Evolutionary conservation across 306 rosid genomes (phyloP).

Genomic region (Cyclanthera cordifolia): DNA sequence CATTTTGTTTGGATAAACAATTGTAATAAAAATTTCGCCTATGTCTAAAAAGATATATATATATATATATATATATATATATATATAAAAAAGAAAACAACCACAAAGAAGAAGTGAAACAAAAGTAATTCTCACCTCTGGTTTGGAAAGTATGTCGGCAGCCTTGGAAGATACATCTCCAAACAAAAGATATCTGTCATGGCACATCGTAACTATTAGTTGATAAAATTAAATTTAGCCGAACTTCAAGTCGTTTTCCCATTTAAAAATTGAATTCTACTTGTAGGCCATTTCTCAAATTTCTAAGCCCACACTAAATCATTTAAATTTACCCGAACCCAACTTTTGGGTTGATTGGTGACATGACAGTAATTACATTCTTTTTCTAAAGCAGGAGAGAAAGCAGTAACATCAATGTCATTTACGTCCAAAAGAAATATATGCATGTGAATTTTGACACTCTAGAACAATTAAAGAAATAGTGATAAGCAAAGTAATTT

Average conservation of each 20-base stretch:
- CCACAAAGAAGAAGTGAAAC: background rate
- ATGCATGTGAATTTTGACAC: background rate
- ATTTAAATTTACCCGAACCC: too few species aligned
- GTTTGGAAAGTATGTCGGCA: constrained; percentile 74
- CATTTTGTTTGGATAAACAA: background rate
- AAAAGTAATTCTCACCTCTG: constrained; percentile 40
- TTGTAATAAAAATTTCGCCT: background rate
- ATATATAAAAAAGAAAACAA: background rate
- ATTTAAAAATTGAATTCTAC: too few species aligned
- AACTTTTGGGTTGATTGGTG: too few species aligned
- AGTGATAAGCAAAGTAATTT: background rate
- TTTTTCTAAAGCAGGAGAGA: background rate
- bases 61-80: too few species aligned
- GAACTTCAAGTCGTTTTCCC: too few species aligned
- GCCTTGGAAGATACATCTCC: constrained; percentile 86
- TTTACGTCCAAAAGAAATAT: background rate
- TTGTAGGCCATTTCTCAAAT: too few species aligned
- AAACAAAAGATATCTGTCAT: constrained; percentile 63
- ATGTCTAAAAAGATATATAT: background rate
- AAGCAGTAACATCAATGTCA: background rate
- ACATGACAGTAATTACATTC: too few species aligned
- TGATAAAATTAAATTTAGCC: too few species aligned
- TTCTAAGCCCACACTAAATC: too few species aligned
- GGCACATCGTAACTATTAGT: too few species aligned
- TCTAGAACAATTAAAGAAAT: background rate